A percentile compares a stretch with the other conserved stretches of the same genome.
Evolutionary conservation across 805 yeast genomes (phyloP).

Genomic region (Saturnispora kantuleensis): DNA sequence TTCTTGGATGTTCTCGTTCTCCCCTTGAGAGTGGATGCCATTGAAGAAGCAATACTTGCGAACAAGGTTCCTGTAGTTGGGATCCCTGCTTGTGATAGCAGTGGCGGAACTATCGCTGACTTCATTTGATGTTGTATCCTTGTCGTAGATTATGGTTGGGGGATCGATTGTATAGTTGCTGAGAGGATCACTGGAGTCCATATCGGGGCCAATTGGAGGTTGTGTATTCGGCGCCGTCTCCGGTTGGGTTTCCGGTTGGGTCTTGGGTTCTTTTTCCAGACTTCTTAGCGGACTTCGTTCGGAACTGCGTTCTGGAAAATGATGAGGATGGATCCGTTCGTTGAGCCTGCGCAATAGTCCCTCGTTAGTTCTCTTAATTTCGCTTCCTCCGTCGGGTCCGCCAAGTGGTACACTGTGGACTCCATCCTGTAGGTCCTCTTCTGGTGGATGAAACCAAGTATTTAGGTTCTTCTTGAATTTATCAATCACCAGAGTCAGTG

Average conservation of each 20-base stretch:
- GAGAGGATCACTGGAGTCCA: too few species aligned
- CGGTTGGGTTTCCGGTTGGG: too few species aligned
- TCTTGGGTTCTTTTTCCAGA: too few species aligned
- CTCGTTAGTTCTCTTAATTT: slow-evolving; percentile 4
- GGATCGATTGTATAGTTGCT: too few species aligned
- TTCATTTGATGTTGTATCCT: too few species aligned
- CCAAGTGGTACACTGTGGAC: slow-evolving; percentile 1
- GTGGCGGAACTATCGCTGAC: neutral
- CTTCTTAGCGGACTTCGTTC: too few species aligned
- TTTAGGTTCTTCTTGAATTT: neutral
- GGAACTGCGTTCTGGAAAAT: too few species aligned
- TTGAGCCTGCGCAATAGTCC: neutral
- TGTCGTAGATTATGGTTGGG: too few species aligned
- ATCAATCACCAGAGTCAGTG: slow-evolving; percentile 4
- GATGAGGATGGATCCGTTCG: neutral
- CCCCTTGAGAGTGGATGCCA: slow-evolving; percentile 19
- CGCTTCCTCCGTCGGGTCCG: slow-evolving; percentile 4
- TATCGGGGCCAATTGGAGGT: too few species aligned
- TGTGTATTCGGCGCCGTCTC: too few species aligned
- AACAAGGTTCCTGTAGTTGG: slow-evolving; percentile 40
- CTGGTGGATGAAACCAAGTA: neutral
- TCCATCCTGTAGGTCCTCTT: neutral
- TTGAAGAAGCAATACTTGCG: slow-evolving; percentile 54
- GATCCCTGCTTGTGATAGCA: slow-evolving; percentile 1
- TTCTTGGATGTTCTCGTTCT: slow-evolving; percentile 9